Evolutionary conservation across 169 alveolate species (phyloP), one percentile per base, ranked within the genome.

Genomic region (Theileria orientalis): DNA sequence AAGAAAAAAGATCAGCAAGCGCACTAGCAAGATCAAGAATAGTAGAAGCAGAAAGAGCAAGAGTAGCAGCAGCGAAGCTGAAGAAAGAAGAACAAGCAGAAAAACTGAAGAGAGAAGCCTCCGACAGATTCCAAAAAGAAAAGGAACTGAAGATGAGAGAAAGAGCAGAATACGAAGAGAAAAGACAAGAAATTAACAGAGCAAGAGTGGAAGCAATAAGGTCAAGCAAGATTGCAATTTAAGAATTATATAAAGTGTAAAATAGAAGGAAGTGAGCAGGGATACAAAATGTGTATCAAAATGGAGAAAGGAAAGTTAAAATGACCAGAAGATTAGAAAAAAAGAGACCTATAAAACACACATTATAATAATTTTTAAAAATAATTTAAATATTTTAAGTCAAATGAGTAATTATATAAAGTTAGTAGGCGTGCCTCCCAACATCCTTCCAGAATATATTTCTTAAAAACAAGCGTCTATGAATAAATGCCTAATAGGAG

Each of bases 1-100:
- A 25, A n/a, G 40, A 42, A 52, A 69, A 32, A 62, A 79, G 63
- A 47, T 6, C 40, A 27, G 51, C 56, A 3, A n/a, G 42, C 0
- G 46, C 27, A 14, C n/a, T 16, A 11, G 71, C 35, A 3, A 23
- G 87, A 6, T 3, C 59, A 8, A 62, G 57, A 37, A 67, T 63
- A 1, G 87, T 79, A 8, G 83, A 73, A 3, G 83, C 76, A 6
- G 87, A 79, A 59, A 70, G 74, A 40, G 76, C 67, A 7, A 51
- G 87, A 3, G 87, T 79, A 13, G 40, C 19, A 21, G 87, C 74
- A 6, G 87, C 87, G 23, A 79, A 79, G 68, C 29, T 70, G 67
- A 75, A 64, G n/a, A 57, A 70, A 13, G 83, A 72, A 25, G 59
- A 7, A 29, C 40, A 79, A 37, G 79, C 78, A 1, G 78, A 71